These are phyloP conservation scores for Gracilaria vermiculophylla DNA, from an alignment of 23 red algal species.

Conservation along the genomic window DNA sequence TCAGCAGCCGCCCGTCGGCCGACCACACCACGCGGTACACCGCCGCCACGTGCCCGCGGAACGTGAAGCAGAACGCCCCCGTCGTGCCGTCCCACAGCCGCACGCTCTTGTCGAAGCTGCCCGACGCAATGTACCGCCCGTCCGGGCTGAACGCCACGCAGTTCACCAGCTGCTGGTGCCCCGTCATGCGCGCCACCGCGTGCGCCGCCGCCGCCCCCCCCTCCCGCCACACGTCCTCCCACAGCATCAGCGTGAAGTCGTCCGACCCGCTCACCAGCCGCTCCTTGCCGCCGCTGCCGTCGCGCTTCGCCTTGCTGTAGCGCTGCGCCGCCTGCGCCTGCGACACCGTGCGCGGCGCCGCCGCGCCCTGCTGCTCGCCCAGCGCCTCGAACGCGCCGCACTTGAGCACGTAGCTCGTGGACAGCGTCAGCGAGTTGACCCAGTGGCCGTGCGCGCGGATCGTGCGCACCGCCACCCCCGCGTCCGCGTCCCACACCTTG, in stretches of 20 bases:
- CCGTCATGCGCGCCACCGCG: slow-evolving; percentile 65
- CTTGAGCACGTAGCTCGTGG: slow-evolving; percentile 77
- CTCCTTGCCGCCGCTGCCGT: slow-evolving; percentile 54
- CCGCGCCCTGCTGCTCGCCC: slow-evolving; percentile 26
- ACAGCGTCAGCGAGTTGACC: slow-evolving; percentile 91
- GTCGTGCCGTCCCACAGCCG: slow-evolving; percentile 83
- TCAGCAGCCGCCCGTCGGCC: slow-evolving; percentile 82
- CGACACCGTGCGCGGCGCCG: slow-evolving; percentile 17
- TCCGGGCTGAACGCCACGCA: slow-evolving; percentile 90
- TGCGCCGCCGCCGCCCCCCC: not conserved
- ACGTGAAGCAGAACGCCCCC: slow-evolving; percentile 78
- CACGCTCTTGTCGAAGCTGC: slow-evolving; percentile 93
- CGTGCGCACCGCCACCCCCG: slow-evolving; percentile 45
- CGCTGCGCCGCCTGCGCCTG: slow-evolving; percentile 43
- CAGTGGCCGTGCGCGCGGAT: slow-evolving; percentile 90
- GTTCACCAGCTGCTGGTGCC: slow-evolving; percentile 99
- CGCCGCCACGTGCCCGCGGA: slow-evolving; percentile 86
- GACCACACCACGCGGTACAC: slow-evolving; percentile 93
- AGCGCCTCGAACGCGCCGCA: slow-evolving; percentile 78
- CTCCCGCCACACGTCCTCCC: slow-evolving; percentile 17
- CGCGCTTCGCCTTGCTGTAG: slow-evolving; percentile 46
- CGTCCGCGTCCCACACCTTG: slow-evolving; percentile 59
- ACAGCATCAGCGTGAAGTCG: slow-evolving; percentile 94
- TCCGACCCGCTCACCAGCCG: slow-evolving; percentile 87
- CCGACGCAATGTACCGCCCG: slow-evolving; percentile 82